phyloP scores from a whole-genome alignment of 306 rosid species.

The Quercus berberidifolia region DNA sequence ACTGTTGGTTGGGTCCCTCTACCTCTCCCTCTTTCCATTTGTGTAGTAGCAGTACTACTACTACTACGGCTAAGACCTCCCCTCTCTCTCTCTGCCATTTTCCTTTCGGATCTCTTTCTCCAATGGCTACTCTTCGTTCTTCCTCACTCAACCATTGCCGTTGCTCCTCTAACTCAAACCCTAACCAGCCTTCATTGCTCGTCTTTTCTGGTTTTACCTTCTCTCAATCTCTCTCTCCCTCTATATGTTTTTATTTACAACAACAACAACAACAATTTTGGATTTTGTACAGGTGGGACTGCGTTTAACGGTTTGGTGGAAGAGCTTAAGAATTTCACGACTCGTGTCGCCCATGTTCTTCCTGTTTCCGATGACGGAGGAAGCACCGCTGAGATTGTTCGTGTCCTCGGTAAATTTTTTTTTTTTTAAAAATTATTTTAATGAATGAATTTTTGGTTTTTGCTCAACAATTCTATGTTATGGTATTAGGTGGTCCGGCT shows the following conservation, averaged over 20 bases:
- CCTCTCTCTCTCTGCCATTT: conserved; percentile 14
- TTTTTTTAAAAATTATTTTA: too few species aligned
- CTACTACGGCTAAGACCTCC: not conserved
- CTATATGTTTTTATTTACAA: not conserved
- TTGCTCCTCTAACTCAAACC: conserved; percentile 40
- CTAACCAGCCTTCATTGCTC: conserved; percentile 57
- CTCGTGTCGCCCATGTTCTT: conserved; percentile 93
- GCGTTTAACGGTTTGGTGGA: conserved; percentile 92
- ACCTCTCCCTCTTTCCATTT: conserved; percentile 20
- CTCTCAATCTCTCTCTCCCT: too few species aligned
- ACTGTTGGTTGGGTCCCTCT: conserved; percentile 46
- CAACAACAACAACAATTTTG: too few species aligned
- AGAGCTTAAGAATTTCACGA: conserved; percentile 71
- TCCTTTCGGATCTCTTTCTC: conserved; percentile 6
- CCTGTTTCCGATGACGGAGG: conserved; percentile 98
- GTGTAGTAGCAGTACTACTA: not conserved
- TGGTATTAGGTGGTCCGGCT: conserved; percentile 77
- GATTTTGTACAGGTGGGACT: conserved; percentile 55
- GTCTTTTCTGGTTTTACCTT: conserved; percentile 50
- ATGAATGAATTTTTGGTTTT: not conserved
- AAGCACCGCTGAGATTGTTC: conserved; percentile 94
- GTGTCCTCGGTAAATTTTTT: conserved; percentile 60
- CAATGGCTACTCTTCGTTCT: conserved; percentile 49
- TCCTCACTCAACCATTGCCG: conserved; percentile 27
- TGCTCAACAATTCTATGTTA: not conserved